Conservation (phyloP, 495 filamentous ascomycete species). For the Chaetomium fimeti region DNA sequence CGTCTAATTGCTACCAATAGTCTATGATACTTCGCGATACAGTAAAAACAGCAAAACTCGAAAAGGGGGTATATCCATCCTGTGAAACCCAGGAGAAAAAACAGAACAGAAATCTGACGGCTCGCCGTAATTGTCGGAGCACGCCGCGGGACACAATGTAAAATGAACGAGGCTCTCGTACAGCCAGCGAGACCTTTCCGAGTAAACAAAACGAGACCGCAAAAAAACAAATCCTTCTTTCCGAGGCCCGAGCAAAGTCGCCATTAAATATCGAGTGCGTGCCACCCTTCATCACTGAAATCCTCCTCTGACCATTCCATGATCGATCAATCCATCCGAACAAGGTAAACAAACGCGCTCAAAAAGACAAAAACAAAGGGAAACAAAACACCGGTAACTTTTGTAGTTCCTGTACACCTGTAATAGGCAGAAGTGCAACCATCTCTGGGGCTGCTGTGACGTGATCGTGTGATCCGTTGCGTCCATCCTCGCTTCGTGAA, state of each 20-base stretch:
- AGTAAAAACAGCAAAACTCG: slow-evolving; percentile 19
- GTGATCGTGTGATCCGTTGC: slow-evolving; percentile 6
- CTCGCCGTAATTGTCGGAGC: slow-evolving; percentile 27
- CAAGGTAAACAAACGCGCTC: not conserved
- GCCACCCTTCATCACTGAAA: not conserved
- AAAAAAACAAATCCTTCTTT: slow-evolving; percentile 16
- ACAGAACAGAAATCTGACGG: slow-evolving; percentile 17
- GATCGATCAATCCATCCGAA: slow-evolving; percentile 12
- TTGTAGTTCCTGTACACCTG: slow-evolving; percentile 24
- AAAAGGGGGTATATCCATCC: slow-evolving; percentile 41
- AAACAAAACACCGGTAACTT: slow-evolving; percentile 20
- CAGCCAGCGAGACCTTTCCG: slow-evolving; percentile 20
- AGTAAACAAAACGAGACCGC: slow-evolving; percentile 14
- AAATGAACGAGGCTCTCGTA: slow-evolving; percentile 22
- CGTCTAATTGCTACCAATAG: slow-evolving; percentile 23
- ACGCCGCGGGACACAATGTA: slow-evolving; percentile 20
- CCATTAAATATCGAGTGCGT: slow-evolving; percentile 12
- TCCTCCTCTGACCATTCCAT: slow-evolving; percentile 9
- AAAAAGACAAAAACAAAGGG: slow-evolving; percentile 3
- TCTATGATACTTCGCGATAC: slow-evolving; percentile 1
- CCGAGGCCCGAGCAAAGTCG: not conserved
- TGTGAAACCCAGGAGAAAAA: slow-evolving; percentile 32
- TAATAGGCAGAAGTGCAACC: not conserved
- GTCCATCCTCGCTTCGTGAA: slow-evolving; percentile 12
- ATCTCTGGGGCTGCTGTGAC: not conserved